Conservation (phyloP, 2,329 filamentous ascomycete genomes). For the Trichoderma koningiopsis region DNA sequence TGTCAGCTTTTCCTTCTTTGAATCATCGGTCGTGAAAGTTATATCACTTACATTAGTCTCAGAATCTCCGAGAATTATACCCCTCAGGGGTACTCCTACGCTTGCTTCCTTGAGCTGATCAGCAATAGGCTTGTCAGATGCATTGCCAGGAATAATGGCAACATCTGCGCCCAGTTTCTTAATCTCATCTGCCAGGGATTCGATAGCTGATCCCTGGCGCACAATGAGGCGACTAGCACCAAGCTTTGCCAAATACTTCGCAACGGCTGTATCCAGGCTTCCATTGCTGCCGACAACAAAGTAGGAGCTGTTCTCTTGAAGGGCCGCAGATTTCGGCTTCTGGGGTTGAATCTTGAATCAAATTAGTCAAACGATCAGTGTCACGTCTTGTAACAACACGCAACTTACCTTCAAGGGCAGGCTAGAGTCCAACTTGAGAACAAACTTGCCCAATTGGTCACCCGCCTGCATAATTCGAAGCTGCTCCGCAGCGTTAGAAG, state of each 20-base stretch:
- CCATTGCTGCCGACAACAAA: conserved; percentile 8
- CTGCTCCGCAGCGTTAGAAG: conserved; percentile 13
- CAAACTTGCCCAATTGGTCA: conserved; percentile 10
- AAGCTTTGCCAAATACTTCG: conserved; percentile 15
- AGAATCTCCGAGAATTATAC: conserved; percentile 17
- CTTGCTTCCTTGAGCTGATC: conserved; percentile 15
- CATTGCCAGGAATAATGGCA: conserved; percentile 6
- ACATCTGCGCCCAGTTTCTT: conserved; percentile 11
- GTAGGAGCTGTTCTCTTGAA: conserved; percentile 22
- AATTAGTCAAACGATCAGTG: neutral
- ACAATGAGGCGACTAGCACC: conserved; percentile 20
- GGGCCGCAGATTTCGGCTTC: conserved; percentile 9
- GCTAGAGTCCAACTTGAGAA: conserved; percentile 15
- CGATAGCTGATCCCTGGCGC: neutral
- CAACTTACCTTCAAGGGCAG: conserved; percentile 21
- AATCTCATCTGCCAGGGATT: neutral
- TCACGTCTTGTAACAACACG: neutral
- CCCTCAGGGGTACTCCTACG: neutral
- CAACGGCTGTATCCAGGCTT: conserved; percentile 2
- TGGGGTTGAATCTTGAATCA: conserved; percentile 22
- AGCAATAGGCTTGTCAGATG: neutral
- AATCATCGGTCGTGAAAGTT: neutral
- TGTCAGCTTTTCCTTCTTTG: neutral
- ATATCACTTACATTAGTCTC: conserved; percentile 3
- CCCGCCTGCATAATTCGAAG: conserved; percentile 21